Percentiles rank a stretch among this genome's conserved stretches.
phyloP scores from a whole-genome alignment of 1,139 yeast species.

The Taphrina betulina region DNA sequence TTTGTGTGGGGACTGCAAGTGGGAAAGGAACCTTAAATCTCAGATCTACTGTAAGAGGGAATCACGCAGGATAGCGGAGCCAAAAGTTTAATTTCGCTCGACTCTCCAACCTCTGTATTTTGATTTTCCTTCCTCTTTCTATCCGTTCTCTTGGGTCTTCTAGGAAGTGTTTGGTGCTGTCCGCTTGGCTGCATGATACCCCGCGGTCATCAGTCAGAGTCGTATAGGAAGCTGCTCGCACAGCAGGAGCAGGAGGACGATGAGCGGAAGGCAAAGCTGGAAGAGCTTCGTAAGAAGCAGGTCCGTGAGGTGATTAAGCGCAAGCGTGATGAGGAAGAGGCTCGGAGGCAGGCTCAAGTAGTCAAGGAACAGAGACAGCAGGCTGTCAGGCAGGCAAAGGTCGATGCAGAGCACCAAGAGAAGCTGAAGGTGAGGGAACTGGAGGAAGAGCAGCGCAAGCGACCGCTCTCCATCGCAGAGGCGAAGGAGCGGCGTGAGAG shows the following conservation, averaged over 20 bases:
- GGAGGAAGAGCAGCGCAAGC: constrained; percentile 5
- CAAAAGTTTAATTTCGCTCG: no score
- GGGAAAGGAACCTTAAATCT: no score
- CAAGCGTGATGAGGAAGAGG: constrained; percentile 27
- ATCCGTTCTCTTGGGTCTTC: no score
- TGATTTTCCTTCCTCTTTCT: no score
- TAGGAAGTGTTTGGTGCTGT: no score
- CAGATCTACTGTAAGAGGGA: no score
- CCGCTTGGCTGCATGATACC: neutral
- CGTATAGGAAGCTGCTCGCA: constrained; percentile 19
- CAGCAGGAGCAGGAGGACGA: constrained; percentile 9
- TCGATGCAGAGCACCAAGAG: constrained; percentile 5
- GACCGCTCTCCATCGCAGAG: constrained; percentile 30
- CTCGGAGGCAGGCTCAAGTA: constrained; percentile 11
- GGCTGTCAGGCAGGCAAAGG: constrained; percentile 14
- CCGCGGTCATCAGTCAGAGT: constrained; percentile 10
- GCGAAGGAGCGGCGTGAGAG: constrained; percentile 29
- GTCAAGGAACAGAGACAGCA: constrained; percentile 16
- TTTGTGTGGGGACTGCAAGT: no score
- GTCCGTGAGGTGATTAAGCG: constrained; percentile 24
- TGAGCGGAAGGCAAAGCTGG: constrained; percentile 10
- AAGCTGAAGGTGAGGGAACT: neutral
- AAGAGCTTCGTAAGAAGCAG: constrained; percentile 13
- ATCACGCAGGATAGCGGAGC: no score
- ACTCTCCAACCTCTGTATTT: no score